phyloP scores from a whole-genome alignment of 1,139 yeast species.

The Tardiomyces blankii region DNA sequence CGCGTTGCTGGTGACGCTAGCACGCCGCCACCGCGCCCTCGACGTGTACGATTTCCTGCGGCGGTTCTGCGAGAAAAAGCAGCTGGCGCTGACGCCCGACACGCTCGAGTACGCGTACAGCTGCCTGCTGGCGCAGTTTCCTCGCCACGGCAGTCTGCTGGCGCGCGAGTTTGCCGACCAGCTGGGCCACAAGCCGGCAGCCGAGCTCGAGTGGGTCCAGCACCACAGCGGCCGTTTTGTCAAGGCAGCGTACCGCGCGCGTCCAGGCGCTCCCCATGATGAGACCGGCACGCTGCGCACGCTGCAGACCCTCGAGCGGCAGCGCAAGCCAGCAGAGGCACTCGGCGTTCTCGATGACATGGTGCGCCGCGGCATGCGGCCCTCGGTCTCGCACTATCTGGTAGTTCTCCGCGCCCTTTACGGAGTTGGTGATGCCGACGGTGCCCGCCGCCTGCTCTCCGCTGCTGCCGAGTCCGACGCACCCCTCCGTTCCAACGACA shows the following conservation, averaged over 20 bases:
- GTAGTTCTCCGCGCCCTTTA: constrained; percentile 10
- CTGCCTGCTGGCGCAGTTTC: neutral
- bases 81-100: neutral
- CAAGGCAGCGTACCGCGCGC: neutral
- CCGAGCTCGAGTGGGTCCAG: constrained; percentile 1
- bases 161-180: constrained; percentile 1
- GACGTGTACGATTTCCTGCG: neutral
- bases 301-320: constrained; percentile 5
- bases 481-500: constrained; percentile 3
- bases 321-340: constrained; percentile 7
- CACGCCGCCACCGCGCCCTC: neutral
- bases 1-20: neutral
- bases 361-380: constrained; percentile 8
- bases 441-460: neutral
- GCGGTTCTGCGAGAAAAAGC: neutral
- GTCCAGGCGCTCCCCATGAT: constrained; percentile 3
- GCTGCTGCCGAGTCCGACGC: constrained; percentile 3
- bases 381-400: constrained; percentile 9
- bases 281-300: constrained; percentile 4
- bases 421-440: neutral
- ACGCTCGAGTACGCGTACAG: neutral
- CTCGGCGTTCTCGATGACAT: constrained; percentile 9
- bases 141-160: neutral
- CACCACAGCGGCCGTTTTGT: neutral
- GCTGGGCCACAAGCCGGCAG: constrained; percentile 1